Percentiles rank a stretch among this genome's conserved stretches.
phyloP scores from a whole-genome alignment of 805 yeast genomes.

The Candida anglica region DNA sequence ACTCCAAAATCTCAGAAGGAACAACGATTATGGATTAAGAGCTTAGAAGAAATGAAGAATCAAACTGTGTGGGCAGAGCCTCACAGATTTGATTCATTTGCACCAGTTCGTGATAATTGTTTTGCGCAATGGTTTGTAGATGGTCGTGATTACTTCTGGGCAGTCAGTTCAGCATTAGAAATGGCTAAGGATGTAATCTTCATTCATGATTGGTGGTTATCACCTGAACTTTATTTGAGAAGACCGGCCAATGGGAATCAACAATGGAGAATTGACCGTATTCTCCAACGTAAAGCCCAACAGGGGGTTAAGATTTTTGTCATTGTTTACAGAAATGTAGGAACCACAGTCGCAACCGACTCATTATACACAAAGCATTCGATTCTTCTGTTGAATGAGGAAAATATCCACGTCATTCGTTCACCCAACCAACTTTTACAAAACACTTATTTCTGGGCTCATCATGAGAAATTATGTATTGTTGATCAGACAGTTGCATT shows the following conservation, averaged over 20 bases:
- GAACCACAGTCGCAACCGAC: slow-evolving; percentile 87
- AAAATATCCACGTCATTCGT: slow-evolving; percentile 83
- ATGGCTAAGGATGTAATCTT: slow-evolving; percentile 92
- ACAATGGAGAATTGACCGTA: slow-evolving; percentile 85
- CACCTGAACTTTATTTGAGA: slow-evolving; percentile 89
- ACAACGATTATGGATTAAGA: slow-evolving; percentile 69
- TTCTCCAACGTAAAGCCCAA: slow-evolving; percentile 84
- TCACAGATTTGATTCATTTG: slow-evolving; percentile 84
- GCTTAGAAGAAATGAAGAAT: slow-evolving; percentile 65
- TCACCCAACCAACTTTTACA: slow-evolving; percentile 95
- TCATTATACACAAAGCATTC: slow-evolving; percentile 95
- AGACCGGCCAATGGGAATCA: slow-evolving; percentile 96
- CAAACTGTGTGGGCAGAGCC: slow-evolving; percentile 67
- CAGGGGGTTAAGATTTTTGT: slow-evolving; percentile 93
- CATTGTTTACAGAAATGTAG: slow-evolving; percentile 90
- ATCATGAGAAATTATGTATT: slow-evolving; percentile 88
- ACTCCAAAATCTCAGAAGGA: slow-evolving; percentile 64
- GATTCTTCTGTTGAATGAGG: slow-evolving; percentile 70
- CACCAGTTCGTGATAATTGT: slow-evolving; percentile 82
- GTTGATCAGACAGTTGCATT: slow-evolving; percentile 87
- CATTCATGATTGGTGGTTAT: slow-evolving; percentile 98
- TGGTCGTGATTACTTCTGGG: slow-evolving; percentile 95
- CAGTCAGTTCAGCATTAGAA: slow-evolving; percentile 84
- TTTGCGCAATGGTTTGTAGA: slow-evolving; percentile 97
- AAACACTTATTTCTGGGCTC: slow-evolving; percentile 97